These are phyloP conservation scores for Punica granatum DNA, from an alignment of 345 rosid species.

Conservation along the genomic window DNA sequence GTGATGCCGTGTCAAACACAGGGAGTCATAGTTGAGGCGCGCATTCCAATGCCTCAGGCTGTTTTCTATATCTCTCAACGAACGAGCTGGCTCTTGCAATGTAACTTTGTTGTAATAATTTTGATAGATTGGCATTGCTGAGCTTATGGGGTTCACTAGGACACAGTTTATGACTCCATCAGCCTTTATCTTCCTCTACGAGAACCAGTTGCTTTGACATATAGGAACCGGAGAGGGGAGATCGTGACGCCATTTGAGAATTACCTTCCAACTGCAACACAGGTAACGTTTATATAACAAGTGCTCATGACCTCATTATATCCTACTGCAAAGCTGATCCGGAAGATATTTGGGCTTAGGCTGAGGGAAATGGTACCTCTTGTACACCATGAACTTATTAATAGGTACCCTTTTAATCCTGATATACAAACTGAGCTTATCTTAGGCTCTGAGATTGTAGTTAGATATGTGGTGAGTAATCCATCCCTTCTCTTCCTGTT, in stretches of 20 bases:
- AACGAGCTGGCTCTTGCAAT: no score
- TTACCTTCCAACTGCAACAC: constrained; percentile 89
- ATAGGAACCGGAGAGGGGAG: constrained; percentile 84
- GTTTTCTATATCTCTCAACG: not conserved
- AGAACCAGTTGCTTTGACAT: constrained; percentile 91
- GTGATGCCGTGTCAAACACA: not conserved
- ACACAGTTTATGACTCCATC: no score
- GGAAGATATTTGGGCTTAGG: constrained; percentile 83
- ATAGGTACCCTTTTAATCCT: not conserved
- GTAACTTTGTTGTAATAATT: constrained; percentile 1
- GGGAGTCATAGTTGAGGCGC: not conserved
- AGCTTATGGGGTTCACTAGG: constrained; percentile 71
- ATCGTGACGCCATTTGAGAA: constrained; percentile 97
- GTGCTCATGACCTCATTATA: no score
- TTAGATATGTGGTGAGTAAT: not conserved
- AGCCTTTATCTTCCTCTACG: no score
- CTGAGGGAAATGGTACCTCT: constrained; percentile 67
- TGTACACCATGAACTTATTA: not conserved
- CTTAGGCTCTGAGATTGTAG: not conserved
- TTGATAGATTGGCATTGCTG: constrained; percentile 66
- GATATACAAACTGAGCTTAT: not conserved
- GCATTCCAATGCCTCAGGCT: not conserved
- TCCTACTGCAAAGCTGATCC: constrained; percentile 96
- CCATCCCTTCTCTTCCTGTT: not conserved
- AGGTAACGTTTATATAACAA: constrained; percentile 87